A percentile compares a stretch with the other conserved stretches of the same genome.
Conservation (phyloP, 2,329 filamentous ascomycete genomes). For the Thelonectria olida region DNA sequence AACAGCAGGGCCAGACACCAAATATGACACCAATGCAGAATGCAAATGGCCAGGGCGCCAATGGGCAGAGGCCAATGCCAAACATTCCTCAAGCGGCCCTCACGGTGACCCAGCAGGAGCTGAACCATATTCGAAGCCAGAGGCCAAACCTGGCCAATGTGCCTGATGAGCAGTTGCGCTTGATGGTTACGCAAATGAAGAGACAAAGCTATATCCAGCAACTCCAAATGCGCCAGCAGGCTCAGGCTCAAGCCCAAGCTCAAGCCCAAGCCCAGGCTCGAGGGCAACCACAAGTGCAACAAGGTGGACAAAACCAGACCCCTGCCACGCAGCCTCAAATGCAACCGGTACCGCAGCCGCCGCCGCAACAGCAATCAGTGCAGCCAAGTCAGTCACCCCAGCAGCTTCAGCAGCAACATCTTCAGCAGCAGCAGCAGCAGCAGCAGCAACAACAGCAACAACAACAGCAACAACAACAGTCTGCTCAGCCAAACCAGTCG, state of each 20-base stretch:
- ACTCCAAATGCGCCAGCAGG: slow-evolving; percentile 48
- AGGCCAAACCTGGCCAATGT: slow-evolving; percentile 39
- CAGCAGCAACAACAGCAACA: not conserved
- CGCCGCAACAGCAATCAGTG: slow-evolving; percentile 25
- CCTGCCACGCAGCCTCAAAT: slow-evolving; percentile 59
- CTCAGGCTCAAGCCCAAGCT: slow-evolving; percentile 43
- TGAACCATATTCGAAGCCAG: slow-evolving; percentile 42
- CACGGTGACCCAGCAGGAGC: slow-evolving; percentile 47
- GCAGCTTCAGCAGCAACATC: slow-evolving; percentile 55
- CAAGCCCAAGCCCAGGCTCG: slow-evolving; percentile 47
- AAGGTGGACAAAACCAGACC: slow-evolving; percentile 50
- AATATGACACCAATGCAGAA: slow-evolving; percentile 39
- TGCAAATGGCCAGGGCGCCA: slow-evolving; percentile 37
- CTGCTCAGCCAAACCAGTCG: slow-evolving; percentile 50
- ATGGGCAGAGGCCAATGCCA: slow-evolving; percentile 37
- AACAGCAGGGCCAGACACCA: slow-evolving; percentile 42
- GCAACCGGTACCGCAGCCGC: slow-evolving; percentile 48
- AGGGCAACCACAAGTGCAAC: slow-evolving; percentile 46
- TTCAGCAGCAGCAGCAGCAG: too few relatives aligned
- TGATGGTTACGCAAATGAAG: slow-evolving; percentile 46
- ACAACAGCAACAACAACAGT: not conserved
- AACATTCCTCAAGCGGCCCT: slow-evolving; percentile 44
- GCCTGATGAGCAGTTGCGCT: slow-evolving; percentile 46
- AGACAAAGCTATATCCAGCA: slow-evolving; percentile 43
- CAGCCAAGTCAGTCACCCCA: slow-evolving; percentile 52